Evolutionary conservation across 2,329 filamentous ascomycete species (phyloP), one percentile per base, ranked within the genome.

Genomic region (Fusarium transvaalense): DNA sequence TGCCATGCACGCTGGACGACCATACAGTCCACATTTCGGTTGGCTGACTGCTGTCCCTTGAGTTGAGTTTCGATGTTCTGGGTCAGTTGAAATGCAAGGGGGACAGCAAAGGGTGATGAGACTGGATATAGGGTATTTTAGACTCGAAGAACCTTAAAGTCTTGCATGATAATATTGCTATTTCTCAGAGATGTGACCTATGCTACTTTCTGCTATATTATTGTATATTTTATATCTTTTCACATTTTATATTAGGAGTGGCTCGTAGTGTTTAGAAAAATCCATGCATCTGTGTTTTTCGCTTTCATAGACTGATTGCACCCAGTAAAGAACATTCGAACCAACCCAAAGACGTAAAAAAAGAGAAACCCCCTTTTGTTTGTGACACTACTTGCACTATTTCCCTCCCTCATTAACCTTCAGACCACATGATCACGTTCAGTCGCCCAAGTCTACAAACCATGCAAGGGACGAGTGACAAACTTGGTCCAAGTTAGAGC

Each of bases 391-490:
- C 6, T 45, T 29, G 3, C 6, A 8, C 10, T 39, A 25, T 17
- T 27, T 9, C n/a, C 12, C 32, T 39, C 58, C 32, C 45, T 61
- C 10, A 13, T 39, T 27, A 12, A 23, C 6, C 10, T 34, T 17
- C 2, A 34, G 19, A n/a, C 21, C 27, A 42, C n/a, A 32, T 45
- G 34, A 25, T 12, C 19, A 35, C 17, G 10, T 8, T 58, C 32
- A 5, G 21, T 19, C 10, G 17, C 14, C 17, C 17, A 27, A 54
- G 39, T 19, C n/a, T 38, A 54, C 46, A n/a, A 29, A 39, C 21
- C n/a, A 65, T 60, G 61, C 46, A 64, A 65, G 61, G 61, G 61
- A 27, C 23, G 21, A 38, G 32, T 29, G 29, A 43, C 37, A 32
- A 21, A 14, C 35, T 15, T 23, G 31, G n/a, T 32, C 38, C 17